Evolutionary conservation across 2,329 filamentous ascomycete species (phyloP).

Genomic region (Colletotrichum somersetense): DNA sequence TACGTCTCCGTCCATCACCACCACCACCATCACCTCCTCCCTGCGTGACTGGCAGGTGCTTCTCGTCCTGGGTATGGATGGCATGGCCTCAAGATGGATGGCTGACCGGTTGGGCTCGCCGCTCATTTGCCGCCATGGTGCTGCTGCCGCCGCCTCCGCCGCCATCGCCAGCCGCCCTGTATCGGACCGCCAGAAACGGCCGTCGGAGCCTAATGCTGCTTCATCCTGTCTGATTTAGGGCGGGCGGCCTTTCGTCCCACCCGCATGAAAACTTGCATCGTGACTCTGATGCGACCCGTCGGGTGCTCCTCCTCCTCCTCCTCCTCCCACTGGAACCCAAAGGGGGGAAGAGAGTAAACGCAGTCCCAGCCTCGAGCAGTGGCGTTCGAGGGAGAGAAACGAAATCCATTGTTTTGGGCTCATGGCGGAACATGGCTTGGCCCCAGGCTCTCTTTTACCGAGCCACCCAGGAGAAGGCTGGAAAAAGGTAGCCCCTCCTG

Average conservation of each 20-base stretch:
- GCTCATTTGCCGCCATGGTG: slow-evolving; percentile 34
- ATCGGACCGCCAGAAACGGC: slow-evolving; percentile 41
- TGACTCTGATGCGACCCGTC: slow-evolving; percentile 31
- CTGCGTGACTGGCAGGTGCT: slow-evolving; percentile 33
- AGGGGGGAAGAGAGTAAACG: slow-evolving; percentile 33
- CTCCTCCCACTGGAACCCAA: slow-evolving; percentile 23
- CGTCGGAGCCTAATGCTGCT: slow-evolving; percentile 38
- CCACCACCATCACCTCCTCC: not conserved
- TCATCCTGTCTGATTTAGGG: slow-evolving; percentile 29
- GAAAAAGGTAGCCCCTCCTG: slow-evolving; percentile 22
- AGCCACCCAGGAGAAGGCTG: slow-evolving; percentile 12
- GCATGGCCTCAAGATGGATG: slow-evolving; percentile 25
- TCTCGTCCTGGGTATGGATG: not conserved
- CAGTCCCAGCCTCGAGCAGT: not conserved
- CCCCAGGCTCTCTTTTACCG: slow-evolving; percentile 5
- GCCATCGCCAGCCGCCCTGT: slow-evolving; percentile 37
- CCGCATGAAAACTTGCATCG: slow-evolving; percentile 36
- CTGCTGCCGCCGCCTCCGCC: slow-evolving; percentile 1
- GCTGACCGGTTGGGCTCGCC: slow-evolving; percentile 19
- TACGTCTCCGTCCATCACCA: slow-evolving; percentile 19
- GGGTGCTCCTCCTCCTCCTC: slow-evolving; percentile 22
- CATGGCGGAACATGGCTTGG: slow-evolving; percentile 26
- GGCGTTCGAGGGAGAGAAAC: slow-evolving; percentile 6
- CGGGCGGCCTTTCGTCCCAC: slow-evolving; percentile 13
- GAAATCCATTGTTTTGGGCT: slow-evolving; percentile 14